Conservation (phyloP, 495 filamentous ascomycete species). For the Choiromyces venosus region DNA sequence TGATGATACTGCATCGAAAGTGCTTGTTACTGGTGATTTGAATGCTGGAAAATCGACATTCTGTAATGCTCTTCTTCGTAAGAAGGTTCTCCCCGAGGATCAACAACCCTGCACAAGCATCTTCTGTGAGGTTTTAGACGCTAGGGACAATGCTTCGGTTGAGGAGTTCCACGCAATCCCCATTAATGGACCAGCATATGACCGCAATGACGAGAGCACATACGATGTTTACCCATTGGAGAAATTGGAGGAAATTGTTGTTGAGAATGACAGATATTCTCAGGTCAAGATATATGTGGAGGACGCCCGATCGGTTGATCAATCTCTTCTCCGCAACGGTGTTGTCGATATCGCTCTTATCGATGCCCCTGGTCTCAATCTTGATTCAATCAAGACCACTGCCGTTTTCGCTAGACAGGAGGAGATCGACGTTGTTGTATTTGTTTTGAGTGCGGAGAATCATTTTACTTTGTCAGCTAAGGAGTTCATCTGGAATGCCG, state of each 20-base stretch:
- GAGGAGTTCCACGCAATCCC: conserved; percentile 96
- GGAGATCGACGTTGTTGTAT: conserved; percentile 98
- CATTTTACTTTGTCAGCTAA: conserved; percentile 95
- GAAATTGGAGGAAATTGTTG: conserved; percentile 81
- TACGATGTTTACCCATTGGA: conserved; percentile 75
- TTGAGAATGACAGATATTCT: conserved; percentile 75
- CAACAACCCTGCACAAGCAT: conserved; percentile 98
- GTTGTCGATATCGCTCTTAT: conserved; percentile 97
- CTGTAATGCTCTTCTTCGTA: conserved; percentile 87
- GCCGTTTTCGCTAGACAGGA: conserved; percentile 95
- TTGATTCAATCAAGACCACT: conserved; percentile 91
- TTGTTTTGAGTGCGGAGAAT: conserved; percentile 94
- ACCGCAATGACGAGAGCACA: conserved; percentile 85
- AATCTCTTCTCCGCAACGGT: conserved; percentile 92
- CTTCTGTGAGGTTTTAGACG: conserved; percentile 94
- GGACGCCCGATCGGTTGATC: conserved; percentile 83
- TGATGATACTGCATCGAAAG: conserved; percentile 95
- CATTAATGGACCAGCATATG: conserved; percentile 63
- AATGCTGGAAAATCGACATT: conserved; percentile 99
- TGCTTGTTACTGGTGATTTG: conserved; percentile 91
- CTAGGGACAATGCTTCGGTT: conserved; percentile 77
- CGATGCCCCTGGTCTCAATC: conserved; percentile 91
- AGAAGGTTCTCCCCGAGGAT: conserved; percentile 91
- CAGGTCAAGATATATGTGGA: conserved; percentile 97
- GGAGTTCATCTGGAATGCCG: conserved; percentile 93